A percentile compares a stretch with the other conserved stretches of the same genome.
phyloP scores from a whole-genome alignment of 192 early-diverging fungal species.

The Linnemannia elongata region DNA sequence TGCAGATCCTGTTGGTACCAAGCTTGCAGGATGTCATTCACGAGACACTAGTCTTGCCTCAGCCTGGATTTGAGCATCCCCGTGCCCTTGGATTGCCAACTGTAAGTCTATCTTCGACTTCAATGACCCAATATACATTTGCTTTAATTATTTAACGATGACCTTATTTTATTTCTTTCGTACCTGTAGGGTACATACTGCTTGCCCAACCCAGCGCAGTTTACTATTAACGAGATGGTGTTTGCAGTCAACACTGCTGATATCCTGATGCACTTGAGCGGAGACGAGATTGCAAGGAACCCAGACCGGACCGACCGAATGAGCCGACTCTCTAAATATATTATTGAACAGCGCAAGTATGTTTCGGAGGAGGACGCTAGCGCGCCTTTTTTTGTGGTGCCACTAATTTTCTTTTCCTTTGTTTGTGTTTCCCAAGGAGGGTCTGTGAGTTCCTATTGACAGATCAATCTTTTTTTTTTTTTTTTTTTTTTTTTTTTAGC shows the following conservation, averaged over 20 bases:
- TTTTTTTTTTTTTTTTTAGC: slow-evolving; percentile 20
- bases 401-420: neutral
- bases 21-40: slow-evolving; percentile 81
- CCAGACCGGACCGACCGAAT: slow-evolving; percentile 68
- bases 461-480: neutral
- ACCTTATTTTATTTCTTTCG: neutral
- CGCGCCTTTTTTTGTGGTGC: neutral
- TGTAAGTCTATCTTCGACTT: slow-evolving; percentile 34
- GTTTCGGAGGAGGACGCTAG: neutral
- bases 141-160: neutral
- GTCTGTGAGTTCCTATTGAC: neutral
- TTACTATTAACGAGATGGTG: slow-evolving; percentile 86
- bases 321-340: slow-evolving; percentile 77
- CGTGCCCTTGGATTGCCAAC: slow-evolving; percentile 63
- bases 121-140: too few species aligned
- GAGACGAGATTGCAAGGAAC: slow-evolving; percentile 73
- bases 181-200: slow-evolving; percentile 47
- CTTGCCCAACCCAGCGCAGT: slow-evolving; percentile 86
- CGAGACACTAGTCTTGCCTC: slow-evolving; percentile 85
- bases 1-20: slow-evolving; percentile 79
- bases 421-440: neutral
- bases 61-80: slow-evolving; percentile 69
- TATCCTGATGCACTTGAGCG: slow-evolving; percentile 77
- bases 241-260: slow-evolving; percentile 86
- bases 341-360: slow-evolving; percentile 84